Evolutionary conservation across 805 yeast genomes (phyloP), one percentile per base, ranked within the genome.

Genomic region (Dipodascopsis uninucleata): DNA sequence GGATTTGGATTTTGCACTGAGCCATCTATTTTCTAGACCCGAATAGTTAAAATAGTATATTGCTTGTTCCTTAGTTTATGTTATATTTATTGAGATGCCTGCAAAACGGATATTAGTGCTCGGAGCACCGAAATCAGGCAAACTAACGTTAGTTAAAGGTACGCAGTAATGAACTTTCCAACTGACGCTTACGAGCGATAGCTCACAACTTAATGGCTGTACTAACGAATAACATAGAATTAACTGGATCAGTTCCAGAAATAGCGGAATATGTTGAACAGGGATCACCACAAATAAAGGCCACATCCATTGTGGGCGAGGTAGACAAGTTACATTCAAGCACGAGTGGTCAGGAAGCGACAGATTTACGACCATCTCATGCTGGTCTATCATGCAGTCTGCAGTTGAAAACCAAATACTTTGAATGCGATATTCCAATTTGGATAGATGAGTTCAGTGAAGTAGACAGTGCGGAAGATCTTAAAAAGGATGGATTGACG

Each of bases 81-180:
- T n/a, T 32, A 32, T 32, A 24, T 32, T 22, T 24, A 32, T 32
- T 32, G 20, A 12, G 26, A 24, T 31, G 35, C 28, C 24, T 12
- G 33, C 44, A 14, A 49, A 49, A 21, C 45, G 55, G 21, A 44
- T 51, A 17, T 43, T 51, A 3, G 47, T 53, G 28, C 62, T 64
- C 1, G 71, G 71, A 2, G 45, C 53, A 10, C 61, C 66, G 9
- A 41, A 55, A 14, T 48, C 64, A 3, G 71, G 71, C 32, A 68
- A 67, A 40, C 39, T 60, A 10, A 52, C 63, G 24, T 50, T 64
- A 2, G 37, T 65, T 7, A 55, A 62, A 41, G 58, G 64, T 56
- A 49, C 23, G 36, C 23, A 5, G 7, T 8, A 10, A 14, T 3
- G 4, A n/a, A n/a, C n/a, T n/a, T n/a, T n/a, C n/a, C n/a, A n/a